phyloP scores from a whole-genome alignment of 177 flowering plant species.

The Tripterygium wilfordii region DNA sequence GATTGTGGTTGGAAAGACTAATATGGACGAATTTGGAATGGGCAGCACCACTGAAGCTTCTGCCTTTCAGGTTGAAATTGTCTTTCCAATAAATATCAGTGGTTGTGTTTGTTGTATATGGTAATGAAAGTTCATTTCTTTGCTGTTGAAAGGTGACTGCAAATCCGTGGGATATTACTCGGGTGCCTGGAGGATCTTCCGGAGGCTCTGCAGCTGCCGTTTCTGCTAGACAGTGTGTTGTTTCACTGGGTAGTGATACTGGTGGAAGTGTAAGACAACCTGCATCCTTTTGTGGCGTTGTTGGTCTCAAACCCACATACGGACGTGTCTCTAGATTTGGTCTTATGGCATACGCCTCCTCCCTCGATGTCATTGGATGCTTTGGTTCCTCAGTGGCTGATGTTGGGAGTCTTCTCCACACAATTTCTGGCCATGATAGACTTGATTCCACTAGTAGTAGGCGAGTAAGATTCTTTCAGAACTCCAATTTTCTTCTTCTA shows the following conservation, averaged over 20 bases:
- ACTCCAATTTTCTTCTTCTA: background rate
- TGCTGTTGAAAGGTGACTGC: slow-evolving; percentile 71
- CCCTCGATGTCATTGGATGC: slow-evolving; percentile 93
- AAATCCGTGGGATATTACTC: slow-evolving; percentile 87
- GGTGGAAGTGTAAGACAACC: slow-evolving; percentile 99
- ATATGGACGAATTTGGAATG: slow-evolving; percentile 98
- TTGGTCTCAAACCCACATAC: slow-evolving; percentile 94
- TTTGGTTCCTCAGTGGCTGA: slow-evolving; percentile 89
- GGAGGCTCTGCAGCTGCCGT: slow-evolving; percentile 99
- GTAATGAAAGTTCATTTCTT: slow-evolving; percentile 33
- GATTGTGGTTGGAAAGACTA: slow-evolving; percentile 87
- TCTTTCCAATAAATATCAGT: background rate
- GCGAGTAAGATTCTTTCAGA: slow-evolving; percentile 36
- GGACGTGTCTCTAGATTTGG: slow-evolving; percentile 98
- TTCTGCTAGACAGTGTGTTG: slow-evolving; percentile 89
- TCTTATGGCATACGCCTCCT: slow-evolving; percentile 98
- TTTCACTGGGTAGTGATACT: slow-evolving; percentile 91
- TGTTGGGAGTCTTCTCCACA: slow-evolving; percentile 73
- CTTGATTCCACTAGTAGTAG: slow-evolving; percentile 86
- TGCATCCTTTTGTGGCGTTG: slow-evolving; percentile 98
- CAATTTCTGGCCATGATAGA: slow-evolving; percentile 83
- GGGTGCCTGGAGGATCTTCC: slow-evolving; percentile 98
- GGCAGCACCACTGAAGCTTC: slow-evolving; percentile 91
- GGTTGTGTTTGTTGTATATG: background rate
- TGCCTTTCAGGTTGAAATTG: slow-evolving; percentile 57